Evolutionary conservation across 2,329 filamentous ascomycete species (phyloP), one percentile per base, ranked within the genome.

Genomic region (Nothophoma quercina): DNA sequence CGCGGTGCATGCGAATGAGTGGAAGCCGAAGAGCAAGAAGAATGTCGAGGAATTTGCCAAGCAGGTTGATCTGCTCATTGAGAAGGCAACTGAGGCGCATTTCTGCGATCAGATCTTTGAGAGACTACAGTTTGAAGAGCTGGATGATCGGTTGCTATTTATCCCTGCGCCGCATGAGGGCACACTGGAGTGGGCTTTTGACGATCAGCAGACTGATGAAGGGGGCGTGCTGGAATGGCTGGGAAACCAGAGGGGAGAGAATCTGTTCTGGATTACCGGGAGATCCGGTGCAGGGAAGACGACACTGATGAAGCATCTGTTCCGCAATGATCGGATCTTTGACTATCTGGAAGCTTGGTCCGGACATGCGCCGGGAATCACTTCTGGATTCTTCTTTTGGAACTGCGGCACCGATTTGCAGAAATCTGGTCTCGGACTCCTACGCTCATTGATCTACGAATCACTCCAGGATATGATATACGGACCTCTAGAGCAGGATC

Each of bases 251-350:
- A 59, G 56, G 15, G 67, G 66, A 7, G 60, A 66, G 25, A 65
- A 65, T 40, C 45, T 71, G 3, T 71, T 68, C 36, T 71, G 66
- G 68, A 46, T 71, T 12, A 68, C 65, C n/a, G 68, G 68, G 10
- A 65, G 79, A 26, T 73, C 79, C 3, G 79, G 79, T 0, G 77
- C 76, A 0, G 79, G 79, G 0, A 81, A 81, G 53, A 80, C 77
- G 0, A 79, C 78, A 0, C 65, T 81, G 1, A 79, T 79, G 65
- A 74, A 76, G 16, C 73, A 74, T 28, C 43, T 68, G 3, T 68
- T 70, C 41, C 64, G 64, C 12, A 68, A 70, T 30, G 51, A 60
- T 36, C 53, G 51, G 3, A 42, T 67, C 8, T 69, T 66, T 34
- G 59, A 64, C 12, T 58, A 61, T 16, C 42, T 69, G 13, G 65